Evolutionary conservation across 2,329 filamentous ascomycete species (phyloP).

Genomic region (Trichoderma breve): DNA sequence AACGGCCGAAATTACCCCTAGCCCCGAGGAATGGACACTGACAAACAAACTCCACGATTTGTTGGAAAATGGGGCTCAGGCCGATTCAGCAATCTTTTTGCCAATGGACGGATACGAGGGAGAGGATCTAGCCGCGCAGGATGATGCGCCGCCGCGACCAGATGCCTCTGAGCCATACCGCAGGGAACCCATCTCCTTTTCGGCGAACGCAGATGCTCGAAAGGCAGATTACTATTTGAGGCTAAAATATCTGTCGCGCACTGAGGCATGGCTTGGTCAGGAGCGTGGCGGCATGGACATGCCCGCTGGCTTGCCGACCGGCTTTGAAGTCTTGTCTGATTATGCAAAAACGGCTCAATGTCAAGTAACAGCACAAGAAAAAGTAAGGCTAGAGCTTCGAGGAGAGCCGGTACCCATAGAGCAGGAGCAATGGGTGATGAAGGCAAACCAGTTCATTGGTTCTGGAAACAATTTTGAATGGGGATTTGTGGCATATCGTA

Average conservation of each 20-base stretch:
- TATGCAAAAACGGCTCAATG: not conserved
- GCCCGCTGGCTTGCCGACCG: not conserved
- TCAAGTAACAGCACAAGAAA: constrained; percentile 3
- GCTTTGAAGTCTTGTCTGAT: not conserved
- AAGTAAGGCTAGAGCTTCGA: constrained; percentile 20
- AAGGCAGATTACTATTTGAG: constrained; percentile 21
- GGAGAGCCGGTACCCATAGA: constrained; percentile 12
- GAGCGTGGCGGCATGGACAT: not conserved
- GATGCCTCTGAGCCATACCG: constrained; percentile 13
- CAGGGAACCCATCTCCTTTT: constrained; percentile 18
- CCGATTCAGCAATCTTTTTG: constrained; percentile 29
- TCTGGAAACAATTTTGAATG: constrained; percentile 17
- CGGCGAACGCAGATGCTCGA: constrained; percentile 14
- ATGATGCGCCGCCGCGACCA: constrained; percentile 1
- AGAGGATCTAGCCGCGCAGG: constrained; percentile 20
- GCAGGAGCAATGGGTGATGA: constrained; percentile 3
- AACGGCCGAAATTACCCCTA: not conserved
- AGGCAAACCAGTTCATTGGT: not conserved
- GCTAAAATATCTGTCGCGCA: constrained; percentile 19
- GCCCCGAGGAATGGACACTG: constrained; percentile 21
- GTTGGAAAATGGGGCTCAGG: constrained; percentile 23
- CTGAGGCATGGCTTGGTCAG: not conserved
- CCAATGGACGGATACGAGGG: constrained; percentile 33
- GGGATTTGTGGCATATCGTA: constrained; percentile 29
- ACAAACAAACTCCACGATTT: constrained; percentile 29